phyloP scores from a whole-genome alignment of 148 eudicot genomes.

The Pharnaceum exiguum region DNA sequence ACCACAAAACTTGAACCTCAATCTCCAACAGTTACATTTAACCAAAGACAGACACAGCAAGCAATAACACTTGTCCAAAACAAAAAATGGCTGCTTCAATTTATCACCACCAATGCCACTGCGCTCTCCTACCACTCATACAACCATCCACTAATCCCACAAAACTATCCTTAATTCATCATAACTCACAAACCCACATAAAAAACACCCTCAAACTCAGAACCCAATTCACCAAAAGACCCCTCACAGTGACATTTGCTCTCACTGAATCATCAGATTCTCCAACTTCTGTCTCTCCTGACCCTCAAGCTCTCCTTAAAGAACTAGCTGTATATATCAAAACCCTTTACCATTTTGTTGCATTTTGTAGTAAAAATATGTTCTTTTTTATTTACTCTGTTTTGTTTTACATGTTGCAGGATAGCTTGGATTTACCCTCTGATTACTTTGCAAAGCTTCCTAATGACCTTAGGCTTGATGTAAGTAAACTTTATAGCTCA shows the following conservation, averaged over 20 bases:
- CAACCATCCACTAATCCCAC: slow-evolving; percentile 23
- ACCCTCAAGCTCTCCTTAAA: slow-evolving; percentile 57
- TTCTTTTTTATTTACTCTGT: not conserved
- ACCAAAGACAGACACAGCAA: not conserved
- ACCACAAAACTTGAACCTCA: not conserved
- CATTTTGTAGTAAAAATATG: not conserved
- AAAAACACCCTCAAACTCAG: slow-evolving; percentile 14
- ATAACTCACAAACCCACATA: slow-evolving; percentile 23
- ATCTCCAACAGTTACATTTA: not conserved
- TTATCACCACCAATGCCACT: not conserved
- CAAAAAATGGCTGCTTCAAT: slow-evolving; percentile 21
- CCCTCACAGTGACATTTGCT: slow-evolving; percentile 40
- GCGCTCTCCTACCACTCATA: slow-evolving; percentile 23
- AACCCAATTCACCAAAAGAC: slow-evolving; percentile 14
- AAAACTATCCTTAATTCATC: slow-evolving; percentile 15
- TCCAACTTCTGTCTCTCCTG: slow-evolving; percentile 42
- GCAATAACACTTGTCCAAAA: too few relatives aligned
- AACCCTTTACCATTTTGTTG: not conserved
- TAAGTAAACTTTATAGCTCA: slow-evolving; percentile 23
- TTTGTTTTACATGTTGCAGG: slow-evolving; percentile 36
- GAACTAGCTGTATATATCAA: slow-evolving; percentile 44
- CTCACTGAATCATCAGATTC: slow-evolving; percentile 62
- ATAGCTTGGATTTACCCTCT: slow-evolving; percentile 63
- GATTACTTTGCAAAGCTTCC: slow-evolving; percentile 85
- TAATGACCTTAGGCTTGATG: slow-evolving; percentile 86